phyloP scores from a whole-genome alignment of 352 stramenopile species.

The Phytophthora ramorum region DNA sequence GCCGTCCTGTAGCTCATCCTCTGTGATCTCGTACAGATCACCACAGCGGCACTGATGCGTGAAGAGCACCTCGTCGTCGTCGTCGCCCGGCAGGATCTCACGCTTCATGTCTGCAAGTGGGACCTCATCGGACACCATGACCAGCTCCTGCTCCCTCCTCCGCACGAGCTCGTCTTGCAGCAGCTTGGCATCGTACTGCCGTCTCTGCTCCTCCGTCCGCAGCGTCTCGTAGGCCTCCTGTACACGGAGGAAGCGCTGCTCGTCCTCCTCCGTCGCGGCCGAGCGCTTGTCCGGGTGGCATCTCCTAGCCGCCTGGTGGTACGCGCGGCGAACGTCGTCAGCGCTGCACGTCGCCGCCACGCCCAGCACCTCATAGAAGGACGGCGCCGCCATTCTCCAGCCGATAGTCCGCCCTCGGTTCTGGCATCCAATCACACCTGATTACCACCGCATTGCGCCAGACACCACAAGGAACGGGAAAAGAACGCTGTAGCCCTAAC shows the following conservation, averaged over 20 bases:
- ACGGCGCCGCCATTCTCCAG: conserved; percentile 10
- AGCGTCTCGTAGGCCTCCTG: conserved; percentile 80
- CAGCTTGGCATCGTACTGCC: conserved; percentile 64
- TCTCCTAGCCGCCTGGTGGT: conserved; percentile 64
- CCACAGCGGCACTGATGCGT: conserved; percentile 75
- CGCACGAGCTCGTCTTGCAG: conserved; percentile 39
- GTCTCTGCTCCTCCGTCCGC: conserved; percentile 45
- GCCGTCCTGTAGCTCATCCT: conserved; percentile 67
- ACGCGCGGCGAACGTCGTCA: conserved; percentile 76
- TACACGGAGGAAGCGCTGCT: conserved; percentile 57
- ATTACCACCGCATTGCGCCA: conserved; percentile 4
- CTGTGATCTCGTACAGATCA: conserved; percentile 72
- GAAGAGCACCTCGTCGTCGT: conserved; percentile 60
- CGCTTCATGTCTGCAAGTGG: conserved; percentile 49
- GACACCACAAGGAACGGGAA: conserved; percentile 33
- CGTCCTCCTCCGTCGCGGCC: background rate
- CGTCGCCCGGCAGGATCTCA: conserved; percentile 40
- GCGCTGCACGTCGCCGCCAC: conserved; percentile 46
- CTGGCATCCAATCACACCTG: conserved; percentile 20
- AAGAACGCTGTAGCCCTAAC: conserved; percentile 24
- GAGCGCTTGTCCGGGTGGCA: conserved; percentile 74
- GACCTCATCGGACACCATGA: conserved; percentile 80
- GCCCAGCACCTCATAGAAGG: conserved; percentile 71
- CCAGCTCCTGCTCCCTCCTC: conserved; percentile 49
- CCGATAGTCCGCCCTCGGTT: background rate